Evolutionary conservation across 2,329 filamentous ascomycete genomes (phyloP).

Genomic region (Fusarium sp.): DNA sequence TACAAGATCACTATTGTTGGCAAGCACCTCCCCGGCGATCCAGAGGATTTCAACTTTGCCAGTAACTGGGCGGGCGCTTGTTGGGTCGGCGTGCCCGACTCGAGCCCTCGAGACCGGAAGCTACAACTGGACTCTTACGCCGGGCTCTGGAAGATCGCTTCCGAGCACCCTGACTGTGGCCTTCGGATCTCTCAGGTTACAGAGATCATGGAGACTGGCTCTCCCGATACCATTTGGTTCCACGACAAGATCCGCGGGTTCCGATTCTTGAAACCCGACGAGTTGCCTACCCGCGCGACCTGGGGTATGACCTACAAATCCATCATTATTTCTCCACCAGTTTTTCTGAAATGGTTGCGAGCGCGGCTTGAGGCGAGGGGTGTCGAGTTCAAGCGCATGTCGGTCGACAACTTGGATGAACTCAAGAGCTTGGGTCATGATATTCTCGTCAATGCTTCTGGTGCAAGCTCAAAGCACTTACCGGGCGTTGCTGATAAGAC

Average conservation of each 20-base stretch:
- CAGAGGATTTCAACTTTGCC: not conserved
- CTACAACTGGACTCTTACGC: conserved; percentile 1
- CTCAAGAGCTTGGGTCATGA: conserved; percentile 11
- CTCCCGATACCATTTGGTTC: not conserved
- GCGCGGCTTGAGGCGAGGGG: not conserved
- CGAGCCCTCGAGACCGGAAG: not conserved
- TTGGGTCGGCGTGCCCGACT: not conserved
- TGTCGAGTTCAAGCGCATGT: not conserved
- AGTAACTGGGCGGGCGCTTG: conserved; percentile 1
- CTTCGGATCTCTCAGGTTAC: conserved; percentile 6
- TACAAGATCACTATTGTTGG: not conserved
- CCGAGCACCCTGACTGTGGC: conserved; percentile 1
- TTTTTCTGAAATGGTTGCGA: conserved; percentile 5
- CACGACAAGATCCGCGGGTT: not conserved
- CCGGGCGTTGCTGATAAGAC: not conserved
- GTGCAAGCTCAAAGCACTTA: not conserved
- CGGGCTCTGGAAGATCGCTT: conserved; percentile 4
- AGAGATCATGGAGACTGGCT: conserved; percentile 6
- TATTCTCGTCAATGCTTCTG: conserved; percentile 10
- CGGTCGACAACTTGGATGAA: not conserved
- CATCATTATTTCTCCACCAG: not conserved
- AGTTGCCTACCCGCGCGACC: not conserved
- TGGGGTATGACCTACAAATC: conserved; percentile 8
- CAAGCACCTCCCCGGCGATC: not conserved
- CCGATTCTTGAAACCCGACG: not conserved